Evolutionary conservation across 202 grass and related monocot genomes (phyloP).

Genomic region (Setaria viridis): DNA sequence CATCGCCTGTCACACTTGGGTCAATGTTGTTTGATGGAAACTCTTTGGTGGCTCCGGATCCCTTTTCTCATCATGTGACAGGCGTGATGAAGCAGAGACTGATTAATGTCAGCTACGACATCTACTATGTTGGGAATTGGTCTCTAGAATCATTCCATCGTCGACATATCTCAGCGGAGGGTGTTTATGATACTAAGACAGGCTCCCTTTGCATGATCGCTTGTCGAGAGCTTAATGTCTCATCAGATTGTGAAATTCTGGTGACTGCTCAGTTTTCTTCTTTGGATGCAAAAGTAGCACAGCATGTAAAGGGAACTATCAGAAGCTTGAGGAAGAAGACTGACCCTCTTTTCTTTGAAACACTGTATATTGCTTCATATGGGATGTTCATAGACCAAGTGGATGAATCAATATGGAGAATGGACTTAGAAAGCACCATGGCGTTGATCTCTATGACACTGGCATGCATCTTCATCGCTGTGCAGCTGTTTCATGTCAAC

Average conservation of each 20-base stretch:
- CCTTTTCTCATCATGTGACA: neutral
- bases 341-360: slow-evolving; percentile 79
- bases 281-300: slow-evolving; percentile 54
- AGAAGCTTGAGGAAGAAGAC: slow-evolving; percentile 67
- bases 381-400: slow-evolving; percentile 53
- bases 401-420: slow-evolving; percentile 67
- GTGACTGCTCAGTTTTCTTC: slow-evolving; percentile 71
- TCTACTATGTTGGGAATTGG: slow-evolving; percentile 55
- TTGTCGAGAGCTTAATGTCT: slow-evolving; percentile 51
- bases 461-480: slow-evolving; percentile 63
- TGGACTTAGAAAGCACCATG: slow-evolving; percentile 85
- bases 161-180: slow-evolving; percentile 68
- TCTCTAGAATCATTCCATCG: slow-evolving; percentile 38
- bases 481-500: slow-evolving; percentile 77
- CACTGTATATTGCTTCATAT: slow-evolving; percentile 60
- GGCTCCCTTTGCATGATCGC: slow-evolving; percentile 77
- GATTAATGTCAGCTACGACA: slow-evolving; percentile 69
- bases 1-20: slow-evolving; percentile 64
- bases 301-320: slow-evolving; percentile 62
- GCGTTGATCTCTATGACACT: slow-evolving; percentile 77
- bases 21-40: slow-evolving; percentile 57
- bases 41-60: slow-evolving; percentile 32
- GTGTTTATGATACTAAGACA: slow-evolving; percentile 75
- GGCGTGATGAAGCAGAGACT: slow-evolving; percentile 24
- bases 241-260: slow-evolving; percentile 65